A percentile compares a stretch with the other conserved stretches of the same genome.
Evolutionary conservation across 2,329 filamentous ascomycete genomes (phyloP).

Genomic region (Clarireedia sp.): DNA sequence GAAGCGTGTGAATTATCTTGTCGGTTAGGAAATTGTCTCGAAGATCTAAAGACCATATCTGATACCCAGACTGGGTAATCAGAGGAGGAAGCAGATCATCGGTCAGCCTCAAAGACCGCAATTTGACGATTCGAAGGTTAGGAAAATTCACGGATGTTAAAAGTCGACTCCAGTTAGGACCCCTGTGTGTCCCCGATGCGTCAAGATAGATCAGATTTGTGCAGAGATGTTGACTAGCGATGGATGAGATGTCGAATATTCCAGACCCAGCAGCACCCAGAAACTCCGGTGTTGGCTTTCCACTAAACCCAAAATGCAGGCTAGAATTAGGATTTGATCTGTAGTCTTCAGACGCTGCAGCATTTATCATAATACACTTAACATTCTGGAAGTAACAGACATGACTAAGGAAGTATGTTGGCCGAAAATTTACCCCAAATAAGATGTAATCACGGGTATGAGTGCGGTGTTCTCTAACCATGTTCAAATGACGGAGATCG

Average conservation of each 20-base stretch:
- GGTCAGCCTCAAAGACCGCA: conserved; percentile 39
- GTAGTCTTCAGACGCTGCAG: neutral
- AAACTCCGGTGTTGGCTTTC: neutral
- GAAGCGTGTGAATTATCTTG: conserved; percentile 30
- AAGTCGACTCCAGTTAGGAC: conserved; percentile 14
- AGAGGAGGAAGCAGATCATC: conserved; percentile 31
- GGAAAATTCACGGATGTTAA: conserved; percentile 28
- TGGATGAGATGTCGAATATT: neutral
- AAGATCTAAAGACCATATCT: conserved; percentile 51
- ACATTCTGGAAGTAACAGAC: neutral
- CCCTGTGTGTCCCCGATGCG: conserved; percentile 12
- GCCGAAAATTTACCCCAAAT: neutral
- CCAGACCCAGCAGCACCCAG: neutral
- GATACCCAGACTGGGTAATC: conserved; percentile 31
- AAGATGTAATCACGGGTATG: neutral
- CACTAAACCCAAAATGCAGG: neutral
- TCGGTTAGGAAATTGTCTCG: conserved; percentile 46
- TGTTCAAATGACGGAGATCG: neutral
- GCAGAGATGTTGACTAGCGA: neutral
- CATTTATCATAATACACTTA: neutral
- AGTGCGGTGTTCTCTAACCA: neutral
- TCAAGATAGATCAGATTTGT: conserved; percentile 18
- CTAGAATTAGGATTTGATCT: neutral
- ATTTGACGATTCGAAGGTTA: conserved; percentile 45
- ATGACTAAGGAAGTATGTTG: neutral